Conservation (phyloP, 2,329 filamentous ascomycete species). For the Fusarium devonianum region DNA sequence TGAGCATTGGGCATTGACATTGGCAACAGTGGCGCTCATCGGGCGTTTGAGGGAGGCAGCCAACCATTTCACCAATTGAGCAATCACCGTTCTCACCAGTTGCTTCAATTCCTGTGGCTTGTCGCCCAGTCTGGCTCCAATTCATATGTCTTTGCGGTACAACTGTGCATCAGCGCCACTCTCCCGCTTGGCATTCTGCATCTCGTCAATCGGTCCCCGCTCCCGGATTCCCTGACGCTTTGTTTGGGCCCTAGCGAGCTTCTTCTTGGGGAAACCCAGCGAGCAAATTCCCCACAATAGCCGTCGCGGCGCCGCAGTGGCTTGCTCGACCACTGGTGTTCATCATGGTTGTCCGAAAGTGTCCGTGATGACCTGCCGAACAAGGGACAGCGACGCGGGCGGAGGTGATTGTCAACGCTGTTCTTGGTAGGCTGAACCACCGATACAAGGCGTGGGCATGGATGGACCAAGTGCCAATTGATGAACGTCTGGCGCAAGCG, state of each 20-base stretch:
- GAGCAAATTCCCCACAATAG: conserved; percentile 13
- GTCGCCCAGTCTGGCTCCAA: neutral
- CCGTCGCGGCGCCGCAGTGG: conserved; percentile 2
- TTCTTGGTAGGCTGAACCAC: neutral
- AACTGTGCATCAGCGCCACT: conserved; percentile 4
- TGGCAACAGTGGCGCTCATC: conserved; percentile 1
- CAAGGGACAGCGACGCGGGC: neutral
- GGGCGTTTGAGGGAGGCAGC: conserved; percentile 10
- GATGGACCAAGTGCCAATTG: neutral
- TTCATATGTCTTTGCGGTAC: neutral
- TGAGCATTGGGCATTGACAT: conserved; percentile 2
- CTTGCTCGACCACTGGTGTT: conserved; percentile 4
- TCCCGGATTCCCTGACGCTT: conserved; percentile 37
- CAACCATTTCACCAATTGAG: conserved; percentile 1
- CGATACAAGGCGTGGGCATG: neutral
- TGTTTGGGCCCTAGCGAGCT: conserved; percentile 29
- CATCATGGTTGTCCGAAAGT: conserved; percentile 1
- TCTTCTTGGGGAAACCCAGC: conserved; percentile 18
- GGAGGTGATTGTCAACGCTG: no score
- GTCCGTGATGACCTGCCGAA: conserved; percentile 1
- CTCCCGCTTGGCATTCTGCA: conserved; percentile 33
- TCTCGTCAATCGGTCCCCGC: conserved; percentile 42
- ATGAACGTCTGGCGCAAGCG: neutral
- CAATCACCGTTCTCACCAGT: neutral
- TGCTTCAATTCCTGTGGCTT: conserved; percentile 17